Percentiles rank a stretch among this genome's conserved stretches.
Conservation (phyloP, 257 asterid genomes). For the Solanum bulbocastanum region DNA sequence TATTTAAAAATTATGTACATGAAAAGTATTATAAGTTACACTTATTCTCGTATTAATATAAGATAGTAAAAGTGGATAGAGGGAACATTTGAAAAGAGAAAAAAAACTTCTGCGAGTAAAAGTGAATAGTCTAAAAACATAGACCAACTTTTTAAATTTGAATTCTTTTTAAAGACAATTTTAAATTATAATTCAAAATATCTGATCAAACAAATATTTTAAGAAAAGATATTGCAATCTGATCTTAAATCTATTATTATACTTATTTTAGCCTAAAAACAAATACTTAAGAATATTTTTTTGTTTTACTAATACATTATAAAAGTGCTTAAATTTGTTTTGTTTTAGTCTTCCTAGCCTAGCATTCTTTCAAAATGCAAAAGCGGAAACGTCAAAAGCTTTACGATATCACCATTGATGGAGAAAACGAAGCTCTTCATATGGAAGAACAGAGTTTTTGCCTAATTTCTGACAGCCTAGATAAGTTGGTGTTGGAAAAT, state of each 20-base stretch:
- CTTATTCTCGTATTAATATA: too few species aligned
- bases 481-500: not conserved
- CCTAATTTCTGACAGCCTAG: not conserved
- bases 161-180: fast-evolving
- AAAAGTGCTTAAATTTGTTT: not conserved
- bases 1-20: not conserved
- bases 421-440: not conserved
- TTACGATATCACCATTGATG: not conserved
- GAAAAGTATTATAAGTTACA: not conserved
- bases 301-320: not conserved
- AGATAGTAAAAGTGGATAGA: not conserved
- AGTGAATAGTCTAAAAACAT: not conserved
- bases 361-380: not conserved
- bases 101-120: not conserved
- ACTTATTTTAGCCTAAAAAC: not conserved
- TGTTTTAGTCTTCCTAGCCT: not conserved
- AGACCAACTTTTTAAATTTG: not conserved
- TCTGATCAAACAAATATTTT: not conserved
- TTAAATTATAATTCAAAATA: not conserved
- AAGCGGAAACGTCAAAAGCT: not conserved
- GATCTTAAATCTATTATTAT: not conserved
- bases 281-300: not conserved
- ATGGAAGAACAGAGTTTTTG: not conserved
- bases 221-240: not conserved
- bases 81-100: not conserved